Conservation (phyloP, 805 yeast genomes). For the Candida ovalis region DNA sequence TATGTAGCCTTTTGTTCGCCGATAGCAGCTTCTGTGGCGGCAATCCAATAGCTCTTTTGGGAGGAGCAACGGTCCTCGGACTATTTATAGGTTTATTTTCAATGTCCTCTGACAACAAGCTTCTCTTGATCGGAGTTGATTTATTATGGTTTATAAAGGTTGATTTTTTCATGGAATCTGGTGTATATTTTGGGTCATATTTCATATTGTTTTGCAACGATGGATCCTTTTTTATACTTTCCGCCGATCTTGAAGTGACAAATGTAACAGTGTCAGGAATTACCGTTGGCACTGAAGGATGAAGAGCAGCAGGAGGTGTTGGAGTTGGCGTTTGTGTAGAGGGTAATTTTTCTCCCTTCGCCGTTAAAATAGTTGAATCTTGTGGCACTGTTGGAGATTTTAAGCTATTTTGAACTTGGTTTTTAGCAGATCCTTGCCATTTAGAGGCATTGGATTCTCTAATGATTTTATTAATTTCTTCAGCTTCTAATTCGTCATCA, state of each 20-base stretch:
- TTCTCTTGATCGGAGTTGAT: slow-evolving; percentile 58
- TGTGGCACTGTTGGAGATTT: background rate
- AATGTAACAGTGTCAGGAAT: slow-evolving; percentile 36
- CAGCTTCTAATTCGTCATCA: slow-evolving; percentile 26
- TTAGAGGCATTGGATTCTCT: slow-evolving; percentile 3
- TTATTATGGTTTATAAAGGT: slow-evolving; percentile 60
- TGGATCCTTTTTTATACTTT: slow-evolving; percentile 45
- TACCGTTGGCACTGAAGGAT: too few relatives aligned
- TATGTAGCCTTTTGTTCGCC: slow-evolving; percentile 22
- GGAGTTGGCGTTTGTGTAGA: background rate
- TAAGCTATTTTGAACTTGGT: background rate
- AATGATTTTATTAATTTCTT: slow-evolving; percentile 8
- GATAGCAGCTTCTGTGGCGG: slow-evolving; percentile 15
- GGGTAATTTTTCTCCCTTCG: background rate
- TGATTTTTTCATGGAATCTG: slow-evolving; percentile 50
- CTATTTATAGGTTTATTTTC: slow-evolving; percentile 3
- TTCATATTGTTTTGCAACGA: slow-evolving; percentile 36
- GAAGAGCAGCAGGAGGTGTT: slow-evolving; percentile 11
- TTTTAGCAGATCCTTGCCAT: background rate
- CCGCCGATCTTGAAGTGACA: slow-evolving; percentile 65
- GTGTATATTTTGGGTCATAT: slow-evolving; percentile 57
- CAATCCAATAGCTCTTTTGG: slow-evolving; percentile 24
- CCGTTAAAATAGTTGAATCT: background rate
- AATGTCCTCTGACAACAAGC: slow-evolving; percentile 19
- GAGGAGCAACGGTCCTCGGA: slow-evolving; percentile 8